Percentiles rank a stretch among this genome's conserved stretches.
phyloP scores from a whole-genome alignment of 495 filamentous ascomycete species.

The Wilcoxina mikolae region DNA sequence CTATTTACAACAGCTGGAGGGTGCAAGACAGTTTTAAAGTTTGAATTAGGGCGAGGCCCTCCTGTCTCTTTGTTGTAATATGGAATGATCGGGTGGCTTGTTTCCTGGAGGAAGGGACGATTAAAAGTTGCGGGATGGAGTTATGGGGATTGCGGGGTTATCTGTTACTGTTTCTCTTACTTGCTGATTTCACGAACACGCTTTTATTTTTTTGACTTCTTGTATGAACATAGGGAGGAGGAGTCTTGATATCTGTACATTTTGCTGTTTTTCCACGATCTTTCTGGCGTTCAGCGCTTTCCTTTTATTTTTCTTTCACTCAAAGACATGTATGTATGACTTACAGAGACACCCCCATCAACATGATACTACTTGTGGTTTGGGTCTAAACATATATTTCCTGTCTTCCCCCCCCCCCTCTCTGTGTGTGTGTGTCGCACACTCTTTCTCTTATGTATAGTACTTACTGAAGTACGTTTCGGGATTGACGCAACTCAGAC shows the following conservation, averaged over 20 bases:
- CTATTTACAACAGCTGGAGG: slow-evolving; percentile 24
- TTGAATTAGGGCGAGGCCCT: background rate
- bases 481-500: too few species aligned
- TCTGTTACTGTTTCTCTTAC: background rate
- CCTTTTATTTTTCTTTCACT: slow-evolving; percentile 1
- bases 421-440: too few species aligned
- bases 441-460: too few species aligned
- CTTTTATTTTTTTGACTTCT: background rate
- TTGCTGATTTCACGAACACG: background rate
- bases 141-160: background rate
- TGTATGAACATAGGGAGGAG: slow-evolving; percentile 18
- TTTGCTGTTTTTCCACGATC: slow-evolving; percentile 10
- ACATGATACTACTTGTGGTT: too few species aligned
- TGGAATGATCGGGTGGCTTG: background rate
- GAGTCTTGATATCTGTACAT: slow-evolving; percentile 16
- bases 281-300: slow-evolving; percentile 15
- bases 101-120: background rate
- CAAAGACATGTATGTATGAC: slow-evolving; percentile 3
- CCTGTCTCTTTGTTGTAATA: background rate
- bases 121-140: background rate
- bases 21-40: slow-evolving; percentile 4
- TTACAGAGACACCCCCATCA: too few species aligned
- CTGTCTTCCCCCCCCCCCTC: too few species aligned
- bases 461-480: too few species aligned
- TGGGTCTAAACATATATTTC: too few species aligned